phyloP scores from a whole-genome alignment of 768 basidiomycete species.

The Auriscalpium orientale region DNA sequence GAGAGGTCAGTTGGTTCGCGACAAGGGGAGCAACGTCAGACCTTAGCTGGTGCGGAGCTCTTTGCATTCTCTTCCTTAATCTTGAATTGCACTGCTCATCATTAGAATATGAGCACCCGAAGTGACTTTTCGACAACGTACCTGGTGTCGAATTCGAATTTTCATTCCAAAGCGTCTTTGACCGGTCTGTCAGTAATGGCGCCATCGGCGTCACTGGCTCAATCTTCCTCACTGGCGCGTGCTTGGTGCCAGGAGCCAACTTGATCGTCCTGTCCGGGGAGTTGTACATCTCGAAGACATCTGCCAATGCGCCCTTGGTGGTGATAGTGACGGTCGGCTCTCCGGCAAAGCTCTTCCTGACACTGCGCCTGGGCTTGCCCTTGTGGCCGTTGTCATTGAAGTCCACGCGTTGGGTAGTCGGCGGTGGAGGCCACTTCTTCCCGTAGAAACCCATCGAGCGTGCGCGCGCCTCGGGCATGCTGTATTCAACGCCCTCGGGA shows the following conservation, averaged over 20 bases:
- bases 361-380: conserved; percentile 28
- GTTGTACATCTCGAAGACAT: conserved; percentile 96
- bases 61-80: conserved; percentile 59
- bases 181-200: conserved; percentile 1
- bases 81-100: too few species aligned
- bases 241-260: conserved; percentile 52
- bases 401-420: conserved; percentile 26
- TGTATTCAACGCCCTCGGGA: conserved; percentile 74
- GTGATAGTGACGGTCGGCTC: conserved; percentile 94
- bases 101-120: too few species aligned
- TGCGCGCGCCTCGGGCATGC: conserved; percentile 77
- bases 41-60: conserved; percentile 29
- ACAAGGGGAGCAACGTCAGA: conserved; percentile 4
- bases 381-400: conserved; percentile 5
- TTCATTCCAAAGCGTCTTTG: too few species aligned
- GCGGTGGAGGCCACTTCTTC: conserved; percentile 77
- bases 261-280: conserved; percentile 73
- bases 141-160: too few species aligned
- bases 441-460: conserved; percentile 75
- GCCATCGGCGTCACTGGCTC: conserved; percentile 40
- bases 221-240: conserved; percentile 62
- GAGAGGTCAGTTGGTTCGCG: background rate
- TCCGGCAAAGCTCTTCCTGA: conserved; percentile 39
- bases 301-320: conserved; percentile 89
- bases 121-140: too few species aligned